Conservation (phyloP, 371 early-diverging fungal species). For the Syncephalis fuscata region DNA sequence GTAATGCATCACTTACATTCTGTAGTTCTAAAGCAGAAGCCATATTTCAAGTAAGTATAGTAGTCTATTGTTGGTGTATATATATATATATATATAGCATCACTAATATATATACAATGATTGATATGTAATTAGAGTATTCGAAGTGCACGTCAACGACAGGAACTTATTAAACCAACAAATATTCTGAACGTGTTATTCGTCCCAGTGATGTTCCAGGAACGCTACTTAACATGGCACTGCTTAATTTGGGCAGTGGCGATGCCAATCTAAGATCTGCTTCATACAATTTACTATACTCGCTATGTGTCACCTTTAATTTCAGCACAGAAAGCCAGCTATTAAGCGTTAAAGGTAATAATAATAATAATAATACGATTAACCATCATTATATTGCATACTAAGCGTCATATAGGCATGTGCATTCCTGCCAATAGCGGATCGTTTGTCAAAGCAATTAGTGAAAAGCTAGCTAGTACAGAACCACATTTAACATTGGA, state of each 20-base stretch:
- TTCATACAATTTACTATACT: conserved; percentile 74
- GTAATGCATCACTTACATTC: conserved; percentile 45
- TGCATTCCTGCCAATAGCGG: conserved; percentile 82
- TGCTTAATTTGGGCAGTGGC: conserved; percentile 70
- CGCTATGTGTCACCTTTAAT: conserved; percentile 65
- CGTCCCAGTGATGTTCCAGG: conserved; percentile 87
- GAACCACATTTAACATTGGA: conserved; percentile 73
- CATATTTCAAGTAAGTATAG: conserved; percentile 24
- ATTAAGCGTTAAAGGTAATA: conserved; percentile 55
- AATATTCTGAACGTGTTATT: conserved; percentile 51
- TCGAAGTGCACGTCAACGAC: conserved; percentile 47
- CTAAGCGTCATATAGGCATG: conserved; percentile 33
- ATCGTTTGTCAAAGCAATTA: conserved; percentile 60
- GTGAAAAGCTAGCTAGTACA: conserved; percentile 56
- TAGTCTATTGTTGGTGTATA: no score
- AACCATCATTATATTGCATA: neutral
- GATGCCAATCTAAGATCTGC: conserved; percentile 66
- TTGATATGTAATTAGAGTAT: conserved; percentile 24
- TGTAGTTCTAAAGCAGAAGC: conserved; percentile 60
- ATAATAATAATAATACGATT: no score
- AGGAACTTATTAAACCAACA: conserved; percentile 44
- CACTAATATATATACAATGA: neutral
- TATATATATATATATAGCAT: neutral
- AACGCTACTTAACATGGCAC: conserved; percentile 77
- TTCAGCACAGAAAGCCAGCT: conserved; percentile 73